Base-by-base conservation (phyloP, 768 basidiomycete species). In the Lepiota venenata region DNA sequence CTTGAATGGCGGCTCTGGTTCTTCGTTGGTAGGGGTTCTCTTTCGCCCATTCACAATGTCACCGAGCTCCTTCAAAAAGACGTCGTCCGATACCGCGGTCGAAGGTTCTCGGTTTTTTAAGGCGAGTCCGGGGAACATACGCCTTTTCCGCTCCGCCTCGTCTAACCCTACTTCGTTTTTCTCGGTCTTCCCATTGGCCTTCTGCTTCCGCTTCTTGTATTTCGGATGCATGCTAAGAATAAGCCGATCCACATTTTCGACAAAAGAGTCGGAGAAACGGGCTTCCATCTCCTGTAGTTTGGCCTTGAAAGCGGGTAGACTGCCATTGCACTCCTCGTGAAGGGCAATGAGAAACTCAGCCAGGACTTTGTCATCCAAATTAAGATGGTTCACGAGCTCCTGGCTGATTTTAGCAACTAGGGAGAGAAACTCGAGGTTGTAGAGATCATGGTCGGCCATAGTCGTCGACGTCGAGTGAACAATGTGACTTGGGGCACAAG, bases 181-280 rank as follows among this genome's bases (percentile, higher is more conserved):
- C 38, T 69, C 73, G 32, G 63, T 65, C 44, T 74, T 72, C 36
- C 71, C 75, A 50, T 76, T 74, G 20, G 68, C 61, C 35, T 68
- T 68, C 20, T 69, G 65, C 25, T 76, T 73, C 40, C 72, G 76
- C 69, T 91, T 91, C 77, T 92, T 97, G 76, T 98, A 88, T 64
- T 93, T 97, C 1, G 96, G 97, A 63, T 99, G 96, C 78, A 98
- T 83, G 54, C 82, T 91, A 51, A 97, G 81, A 61, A 99, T 92
- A 49, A 98, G 82, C 16, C 97, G 89, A 73, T 99, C 96, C 32
- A 98, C 82, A 64, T 88, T 95, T 68, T 94, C 89, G 55, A 96
- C 72, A 66, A 98, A 91, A 22, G 91, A 91, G 58, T 91, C 91
- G 3, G 93, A 88, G 64, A 98, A 94, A 59, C 83, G 84, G 16